Evolutionary conservation across 2,329 filamentous ascomycete species (phyloP), one percentile per base, ranked within the genome.

Genomic region (Fusarium devonianum): DNA sequence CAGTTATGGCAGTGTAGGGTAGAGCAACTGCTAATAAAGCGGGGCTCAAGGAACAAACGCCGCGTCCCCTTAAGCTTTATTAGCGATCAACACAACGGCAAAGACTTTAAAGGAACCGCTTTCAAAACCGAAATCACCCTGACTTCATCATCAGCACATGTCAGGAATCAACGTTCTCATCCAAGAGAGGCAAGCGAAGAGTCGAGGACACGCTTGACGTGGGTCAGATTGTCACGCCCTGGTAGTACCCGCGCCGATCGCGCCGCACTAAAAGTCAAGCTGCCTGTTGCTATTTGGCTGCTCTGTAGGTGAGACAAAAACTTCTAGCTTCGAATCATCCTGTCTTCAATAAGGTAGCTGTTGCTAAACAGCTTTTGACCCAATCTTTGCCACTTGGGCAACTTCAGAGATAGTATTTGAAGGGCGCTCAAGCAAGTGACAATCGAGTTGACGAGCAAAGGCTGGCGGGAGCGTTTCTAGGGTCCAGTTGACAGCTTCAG

Each of bases 301-400:
- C n/a, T n/a, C n/a, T 10, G 21, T 30, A 48, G 55, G 55, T 58
- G 33, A 59, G 55, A 59, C 37, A 52, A 33, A 23, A 33, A 23
- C 25, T 36, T 35, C 25, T 25, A 47, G 26, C 37, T 35, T 41
- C 41, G 8, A 29, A 41, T 43, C 37, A n/a, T n/a, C n/a, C n/a
- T n/a, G n/a, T n/a, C n/a, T n/a, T n/a, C n/a, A n/a, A n/a, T n/a
- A n/a, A n/a, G n/a, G n/a, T n/a, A n/a, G n/a, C 21, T 4, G 9
- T 28, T 28, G 29, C 7, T 14, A 22, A 10, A 21, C 19, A 17
- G 21, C 17, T 42, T 28, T 25, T 34, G 11, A 17, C 42, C 49
- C 32, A 37, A 36, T n/a, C 26, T n/a, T 54, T 21, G 35, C 43
- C 49, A 43, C 55, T 37, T 23, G 16, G 35, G 43, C 19, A 33